A percentile compares a stretch with the other conserved stretches of the same genome.
These are phyloP conservation scores for Pleurotus salmoneostramineus DNA, from an alignment of 768 basidiomycete species.

Conservation along the genomic window DNA sequence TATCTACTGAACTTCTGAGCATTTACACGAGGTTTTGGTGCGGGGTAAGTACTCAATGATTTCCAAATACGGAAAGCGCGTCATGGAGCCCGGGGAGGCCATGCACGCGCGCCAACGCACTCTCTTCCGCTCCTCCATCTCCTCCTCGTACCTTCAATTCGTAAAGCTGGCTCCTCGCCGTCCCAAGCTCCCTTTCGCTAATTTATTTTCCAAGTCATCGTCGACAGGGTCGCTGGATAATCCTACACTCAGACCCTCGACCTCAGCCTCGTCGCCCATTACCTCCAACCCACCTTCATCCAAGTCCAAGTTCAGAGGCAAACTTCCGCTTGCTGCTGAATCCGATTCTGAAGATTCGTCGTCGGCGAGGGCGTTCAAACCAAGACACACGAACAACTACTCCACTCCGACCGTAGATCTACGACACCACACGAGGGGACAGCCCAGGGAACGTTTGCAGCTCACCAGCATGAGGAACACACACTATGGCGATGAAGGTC, in stretches of 20 bases:
- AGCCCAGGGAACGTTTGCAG: neutral
- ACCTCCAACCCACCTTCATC: neutral
- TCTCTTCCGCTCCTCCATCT: neutral
- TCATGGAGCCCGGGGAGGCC: neutral
- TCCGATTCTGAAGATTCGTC: neutral
- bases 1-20: neutral
- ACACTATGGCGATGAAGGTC: slow-evolving; percentile 8
- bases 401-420: slow-evolving; percentile 1
- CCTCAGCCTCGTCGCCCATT: neutral
- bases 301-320: neutral
- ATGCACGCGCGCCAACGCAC: neutral
- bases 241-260: neutral
- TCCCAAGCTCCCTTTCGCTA: slow-evolving; percentile 2
- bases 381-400: neutral
- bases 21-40: neutral
- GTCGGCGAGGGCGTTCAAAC: neutral
- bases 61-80: no score
- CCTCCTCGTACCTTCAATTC: neutral
- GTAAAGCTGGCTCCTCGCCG: slow-evolving; percentile 5
- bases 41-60: no score
- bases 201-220: neutral
- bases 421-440: neutral
- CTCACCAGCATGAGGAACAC: neutral
- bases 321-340: neutral
- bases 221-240: neutral